Evolutionary conservation across 108 stramenopile species (phyloP).

Genomic region (Asterionellopsis glacialis): DNA sequence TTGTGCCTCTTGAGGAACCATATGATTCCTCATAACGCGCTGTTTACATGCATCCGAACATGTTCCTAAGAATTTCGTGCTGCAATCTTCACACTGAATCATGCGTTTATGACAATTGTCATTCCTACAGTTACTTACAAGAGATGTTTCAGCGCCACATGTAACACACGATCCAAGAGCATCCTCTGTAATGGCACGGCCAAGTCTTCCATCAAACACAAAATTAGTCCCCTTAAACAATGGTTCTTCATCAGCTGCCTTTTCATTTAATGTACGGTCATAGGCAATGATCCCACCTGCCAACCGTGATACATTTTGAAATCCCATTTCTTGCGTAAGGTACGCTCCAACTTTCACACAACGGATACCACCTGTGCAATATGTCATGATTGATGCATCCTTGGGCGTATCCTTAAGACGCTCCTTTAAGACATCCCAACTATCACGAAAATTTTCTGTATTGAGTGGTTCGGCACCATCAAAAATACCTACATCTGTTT

Average conservation of each 20-base stretch:
- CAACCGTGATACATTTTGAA: slow-evolving; percentile 88
- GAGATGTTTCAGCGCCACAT: slow-evolving; percentile 82
- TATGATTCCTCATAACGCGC: slow-evolving; percentile 48
- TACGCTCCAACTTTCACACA: slow-evolving; percentile 95
- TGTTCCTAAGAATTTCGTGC: slow-evolving; percentile 56
- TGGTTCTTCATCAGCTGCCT: slow-evolving; percentile 59
- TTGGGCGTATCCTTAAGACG: slow-evolving; percentile 72
- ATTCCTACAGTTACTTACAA: slow-evolving; percentile 88
- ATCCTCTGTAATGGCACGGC: slow-evolving; percentile 89
- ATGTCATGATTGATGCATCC: slow-evolving; percentile 90
- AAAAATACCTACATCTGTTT: slow-evolving; percentile 90
- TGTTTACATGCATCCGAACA: slow-evolving; percentile 80
- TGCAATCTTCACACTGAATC: slow-evolving; percentile 86
- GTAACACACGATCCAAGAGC: slow-evolving; percentile 77
- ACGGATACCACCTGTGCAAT: slow-evolving; percentile 93
- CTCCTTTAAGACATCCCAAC: slow-evolving; percentile 82
- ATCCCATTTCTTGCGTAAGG: slow-evolving; percentile 91
- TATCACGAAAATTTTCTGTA: slow-evolving; percentile 89
- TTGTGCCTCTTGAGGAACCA: slow-evolving; percentile 25
- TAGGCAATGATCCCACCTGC: slow-evolving; percentile 94
- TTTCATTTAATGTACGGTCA: slow-evolving; percentile 71
- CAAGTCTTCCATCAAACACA: slow-evolving; percentile 96
- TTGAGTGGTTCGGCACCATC: slow-evolving; percentile 83
- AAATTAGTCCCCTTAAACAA: slow-evolving; percentile 93
- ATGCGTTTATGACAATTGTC: slow-evolving; percentile 86